A percentile compares a stretch with the other conserved stretches of the same genome.
Evolutionary conservation across 495 filamentous ascomycete genomes (phyloP).

Genomic region (Friedmanniomyces simplex): DNA sequence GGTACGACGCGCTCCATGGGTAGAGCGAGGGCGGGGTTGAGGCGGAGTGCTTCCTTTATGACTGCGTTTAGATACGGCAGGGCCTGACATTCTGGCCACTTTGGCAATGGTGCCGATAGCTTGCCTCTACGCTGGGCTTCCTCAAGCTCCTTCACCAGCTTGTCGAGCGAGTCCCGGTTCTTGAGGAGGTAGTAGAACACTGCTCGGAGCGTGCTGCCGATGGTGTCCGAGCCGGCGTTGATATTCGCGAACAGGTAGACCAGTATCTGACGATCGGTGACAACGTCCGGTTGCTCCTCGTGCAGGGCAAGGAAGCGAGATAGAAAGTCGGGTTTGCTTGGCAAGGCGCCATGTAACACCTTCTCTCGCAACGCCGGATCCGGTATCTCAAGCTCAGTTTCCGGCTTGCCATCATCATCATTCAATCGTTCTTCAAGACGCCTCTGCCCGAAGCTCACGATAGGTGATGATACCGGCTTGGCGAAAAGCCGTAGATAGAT

Average conservation of each 20-base stretch:
- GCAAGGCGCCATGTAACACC: slow-evolving; percentile 13
- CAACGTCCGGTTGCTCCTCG: slow-evolving; percentile 16
- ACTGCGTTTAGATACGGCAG: slow-evolving; percentile 36
- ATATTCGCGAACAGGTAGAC: slow-evolving; percentile 18
- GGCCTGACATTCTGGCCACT: slow-evolving; percentile 29
- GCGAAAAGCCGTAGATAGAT: slow-evolving; percentile 16
- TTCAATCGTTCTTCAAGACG: slow-evolving; percentile 14
- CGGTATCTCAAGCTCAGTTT: background rate
- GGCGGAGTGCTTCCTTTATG: slow-evolving; percentile 20
- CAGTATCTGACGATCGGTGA: slow-evolving; percentile 12
- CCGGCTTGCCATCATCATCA: slow-evolving; percentile 1
- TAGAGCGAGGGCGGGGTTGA: slow-evolving; percentile 34
- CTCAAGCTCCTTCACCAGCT: slow-evolving; percentile 13
- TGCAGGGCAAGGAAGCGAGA: slow-evolving; percentile 20
- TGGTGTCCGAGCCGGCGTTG: slow-evolving; percentile 20
- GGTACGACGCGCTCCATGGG: slow-evolving; percentile 36
- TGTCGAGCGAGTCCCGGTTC: background rate
- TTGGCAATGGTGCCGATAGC: slow-evolving; percentile 21
- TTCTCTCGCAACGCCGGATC: slow-evolving; percentile 8
- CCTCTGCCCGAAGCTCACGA: slow-evolving; percentile 11
- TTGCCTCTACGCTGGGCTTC: slow-evolving; percentile 17
- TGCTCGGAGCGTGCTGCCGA: slow-evolving; percentile 13
- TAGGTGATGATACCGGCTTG: slow-evolving; percentile 2
- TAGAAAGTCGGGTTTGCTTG: slow-evolving; percentile 19
- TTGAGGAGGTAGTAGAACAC: slow-evolving; percentile 23